A percentile compares a stretch with the other conserved stretches of the same genome.
Conservation (phyloP, 2,329 filamentous ascomycete genomes). For the Endothia cerciana region DNA sequence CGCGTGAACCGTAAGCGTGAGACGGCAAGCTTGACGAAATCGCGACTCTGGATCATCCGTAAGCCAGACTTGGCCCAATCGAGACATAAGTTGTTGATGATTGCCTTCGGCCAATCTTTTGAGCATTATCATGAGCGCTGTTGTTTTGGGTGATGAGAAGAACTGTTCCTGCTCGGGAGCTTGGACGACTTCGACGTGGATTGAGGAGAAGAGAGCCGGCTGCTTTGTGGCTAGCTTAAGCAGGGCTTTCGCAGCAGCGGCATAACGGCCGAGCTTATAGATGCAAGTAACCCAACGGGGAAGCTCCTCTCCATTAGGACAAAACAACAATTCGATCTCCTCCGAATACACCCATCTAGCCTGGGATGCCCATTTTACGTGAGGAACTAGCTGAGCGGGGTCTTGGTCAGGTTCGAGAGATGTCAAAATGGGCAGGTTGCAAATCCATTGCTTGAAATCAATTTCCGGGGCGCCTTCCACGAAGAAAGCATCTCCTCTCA, state of each 20-base stretch:
- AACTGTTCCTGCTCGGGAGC: neutral
- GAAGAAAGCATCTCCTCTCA: neutral
- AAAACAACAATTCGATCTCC: conserved; percentile 30
- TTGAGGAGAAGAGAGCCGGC: conserved; percentile 32
- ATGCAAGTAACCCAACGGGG: conserved; percentile 29
- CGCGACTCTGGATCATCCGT: neutral
- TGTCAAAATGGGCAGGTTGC: neutral
- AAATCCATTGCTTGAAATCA: neutral
- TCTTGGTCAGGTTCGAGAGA: neutral
- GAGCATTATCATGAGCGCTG: neutral
- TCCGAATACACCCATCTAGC: conserved; percentile 35
- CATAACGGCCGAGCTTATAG: conserved; percentile 38
- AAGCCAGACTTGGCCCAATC: neutral
- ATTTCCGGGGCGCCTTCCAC: neutral
- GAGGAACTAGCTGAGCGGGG: neutral
- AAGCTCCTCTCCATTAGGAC: neutral
- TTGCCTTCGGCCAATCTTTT: neutral
- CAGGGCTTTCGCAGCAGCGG: conserved; percentile 35
- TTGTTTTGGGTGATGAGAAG: neutral
- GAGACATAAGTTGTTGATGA: neutral
- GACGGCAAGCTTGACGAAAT: neutral
- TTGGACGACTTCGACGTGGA: conserved; percentile 31
- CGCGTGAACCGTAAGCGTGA: conserved; percentile 36
- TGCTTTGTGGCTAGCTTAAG: conserved; percentile 35
- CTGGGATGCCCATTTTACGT: neutral